These are phyloP conservation scores for carrot (Daucus carota) DNA, from an alignment of 129 eudicot genomes.

Conservation along the genomic window DH1_v3.0 NC_030383.2:12540501-12541000, in stretches of 20 bases:
- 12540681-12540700: neutral
- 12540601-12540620: neutral
- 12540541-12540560: slow-evolving; percentile 46
- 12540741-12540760: neutral
- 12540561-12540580: slow-evolving; percentile 57
- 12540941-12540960: slow-evolving; percentile 48
- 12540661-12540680: neutral
- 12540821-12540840: no score
- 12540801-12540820: slow-evolving; percentile 50
- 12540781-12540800: slow-evolving; percentile 33
- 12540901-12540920: neutral
- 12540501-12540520: slow-evolving; percentile 45
- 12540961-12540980: slow-evolving; percentile 45
- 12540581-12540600: neutral
- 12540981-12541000: slow-evolving; percentile 62
- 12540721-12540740: neutral
- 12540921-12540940: slow-evolving; percentile 12
- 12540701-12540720: neutral
- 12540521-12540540: slow-evolving; percentile 54
- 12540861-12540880: slow-evolving; percentile 1
- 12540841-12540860: no score
- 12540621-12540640: neutral
- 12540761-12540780: neutral
- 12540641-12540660: neutral
- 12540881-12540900: neutral